Conservation (phyloP, 805 yeast genomes). For the Diddensiella caesifluorescens region DNA sequence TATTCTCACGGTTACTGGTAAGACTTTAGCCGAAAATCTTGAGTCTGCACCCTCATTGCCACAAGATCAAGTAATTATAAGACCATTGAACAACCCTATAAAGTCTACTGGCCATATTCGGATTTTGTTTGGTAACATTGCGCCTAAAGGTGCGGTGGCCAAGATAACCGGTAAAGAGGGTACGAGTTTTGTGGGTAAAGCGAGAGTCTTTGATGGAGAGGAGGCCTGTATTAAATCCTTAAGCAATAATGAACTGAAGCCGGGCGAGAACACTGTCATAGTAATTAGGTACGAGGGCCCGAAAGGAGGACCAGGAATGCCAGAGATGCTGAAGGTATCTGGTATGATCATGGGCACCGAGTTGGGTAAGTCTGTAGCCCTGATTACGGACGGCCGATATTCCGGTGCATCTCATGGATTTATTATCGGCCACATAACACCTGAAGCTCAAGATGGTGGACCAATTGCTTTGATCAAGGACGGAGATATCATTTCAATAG, state of each 20-base stretch:
- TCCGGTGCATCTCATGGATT: conserved; percentile 98
- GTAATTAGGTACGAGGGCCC: conserved; percentile 96
- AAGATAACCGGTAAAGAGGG: conserved; percentile 98
- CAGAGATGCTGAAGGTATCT: conserved; percentile 96
- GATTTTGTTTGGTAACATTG: conserved; percentile 73
- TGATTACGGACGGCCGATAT: conserved; percentile 94
- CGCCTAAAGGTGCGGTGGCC: conserved; percentile 91
- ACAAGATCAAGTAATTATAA: conserved; percentile 72
- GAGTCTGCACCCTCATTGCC: conserved; percentile 53
- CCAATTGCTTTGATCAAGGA: conserved; percentile 89
- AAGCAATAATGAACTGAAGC: conserved; percentile 83
- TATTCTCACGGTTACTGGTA: conserved; percentile 82
- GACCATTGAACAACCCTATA: conserved; percentile 70
- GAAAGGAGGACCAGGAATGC: conserved; percentile 99
- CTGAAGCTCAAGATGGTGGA: conserved; percentile 97
- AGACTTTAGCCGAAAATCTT: conserved; percentile 80
- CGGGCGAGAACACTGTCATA: conserved; percentile 88
- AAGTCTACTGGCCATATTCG: conserved; percentile 89
- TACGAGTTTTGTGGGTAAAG: conserved; percentile 82
- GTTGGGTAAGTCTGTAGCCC: conserved; percentile 77
- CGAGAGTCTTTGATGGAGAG: conserved; percentile 85
- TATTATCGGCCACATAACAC: conserved; percentile 94
- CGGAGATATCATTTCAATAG: conserved; percentile 85
- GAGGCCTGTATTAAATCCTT: conserved; percentile 72
- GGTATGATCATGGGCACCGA: conserved; percentile 97